Percentiles rank a stretch among this genome's conserved stretches.
These are phyloP conservation scores for Aegilops umbellulata DNA, from an alignment of 176 grass and related monocot genomes.

Conservation along the genomic window DNA sequence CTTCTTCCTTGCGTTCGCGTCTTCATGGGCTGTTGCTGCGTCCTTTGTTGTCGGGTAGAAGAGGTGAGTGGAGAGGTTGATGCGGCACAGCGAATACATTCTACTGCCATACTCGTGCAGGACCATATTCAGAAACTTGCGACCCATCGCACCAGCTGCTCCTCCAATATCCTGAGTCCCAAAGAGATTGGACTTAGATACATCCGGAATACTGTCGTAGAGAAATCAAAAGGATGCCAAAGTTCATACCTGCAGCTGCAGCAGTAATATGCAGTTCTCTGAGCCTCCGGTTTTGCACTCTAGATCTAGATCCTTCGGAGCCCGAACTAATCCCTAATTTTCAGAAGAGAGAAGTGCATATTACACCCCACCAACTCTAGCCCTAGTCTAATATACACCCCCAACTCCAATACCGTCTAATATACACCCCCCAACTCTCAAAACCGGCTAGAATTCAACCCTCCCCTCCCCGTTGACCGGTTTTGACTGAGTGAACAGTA, in stretches of 20 bases:
- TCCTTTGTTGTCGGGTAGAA: not conserved
- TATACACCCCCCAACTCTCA: too few species aligned
- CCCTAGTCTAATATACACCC: too few species aligned
- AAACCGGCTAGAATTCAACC: too few species aligned
- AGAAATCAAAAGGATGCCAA: not conserved
- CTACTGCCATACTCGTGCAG: not conserved
- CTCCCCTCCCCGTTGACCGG: too few species aligned
- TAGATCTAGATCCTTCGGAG: too few species aligned
- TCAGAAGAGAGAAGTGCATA: too few species aligned
- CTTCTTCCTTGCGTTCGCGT: not conserved
- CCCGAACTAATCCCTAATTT: too few species aligned
- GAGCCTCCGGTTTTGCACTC: too few species aligned
- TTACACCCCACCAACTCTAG: too few species aligned
- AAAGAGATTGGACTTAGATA: not conserved
- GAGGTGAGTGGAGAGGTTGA: not conserved
- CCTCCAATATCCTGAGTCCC: not conserved
- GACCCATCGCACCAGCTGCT: not conserved
- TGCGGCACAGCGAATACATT: not conserved
- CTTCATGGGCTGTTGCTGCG: not conserved
- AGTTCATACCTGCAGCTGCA: not conserved
- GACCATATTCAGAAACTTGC: not conserved
- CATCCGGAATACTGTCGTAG: not conserved
- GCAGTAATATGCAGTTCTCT: not conserved
- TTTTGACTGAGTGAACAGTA: too few species aligned
- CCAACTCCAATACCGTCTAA: too few species aligned